These are phyloP conservation scores for Chrysosporium keratinophilum DNA, from an alignment of 2,329 filamentous ascomycete genomes.

Conservation along the genomic window DNA sequence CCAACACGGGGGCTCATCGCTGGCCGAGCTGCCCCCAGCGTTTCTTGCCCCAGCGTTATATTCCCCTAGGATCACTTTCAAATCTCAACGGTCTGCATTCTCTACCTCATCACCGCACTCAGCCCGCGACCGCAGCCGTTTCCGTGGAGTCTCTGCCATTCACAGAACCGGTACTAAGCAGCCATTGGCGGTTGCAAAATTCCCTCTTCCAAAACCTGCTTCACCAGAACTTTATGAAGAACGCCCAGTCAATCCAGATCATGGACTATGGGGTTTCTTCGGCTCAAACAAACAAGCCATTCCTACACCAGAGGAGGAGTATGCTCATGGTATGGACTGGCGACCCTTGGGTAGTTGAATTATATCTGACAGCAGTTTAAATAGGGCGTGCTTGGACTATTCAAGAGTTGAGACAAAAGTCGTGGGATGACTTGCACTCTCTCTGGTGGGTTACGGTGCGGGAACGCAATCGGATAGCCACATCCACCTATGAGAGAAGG, in stretches of 20 bases:
- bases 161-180: conserved; percentile 65
- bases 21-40: conserved; percentile 34
- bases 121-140: conserved; percentile 60
- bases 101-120: conserved; percentile 26
- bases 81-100: conserved; percentile 14
- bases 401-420: conserved; percentile 76
- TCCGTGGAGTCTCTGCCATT: conserved; percentile 71
- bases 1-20: conserved; percentile 25
- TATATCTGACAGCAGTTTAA: background rate
- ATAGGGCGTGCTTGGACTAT: conserved; percentile 68
- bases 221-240: conserved; percentile 42
- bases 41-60: conserved; percentile 35
- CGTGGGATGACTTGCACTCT: conserved; percentile 83
- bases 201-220: conserved; percentile 63
- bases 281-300: conserved; percentile 58
- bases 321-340: conserved; percentile 51
- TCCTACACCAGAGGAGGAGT: conserved; percentile 59
- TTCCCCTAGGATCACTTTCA: conserved; percentile 6
- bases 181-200: conserved; percentile 61
- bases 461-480: conserved; percentile 83
- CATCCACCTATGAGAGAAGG: conserved; percentile 58
- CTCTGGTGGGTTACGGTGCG: conserved; percentile 93
- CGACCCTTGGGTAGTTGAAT: background rate
- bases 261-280: conserved; percentile 93
- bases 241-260: conserved; percentile 54